A percentile compares a stretch with the other conserved stretches of the same genome.
phyloP scores from a whole-genome alignment of 2,329 filamentous ascomycete genomes.

The Venturia pyrina region DNA sequence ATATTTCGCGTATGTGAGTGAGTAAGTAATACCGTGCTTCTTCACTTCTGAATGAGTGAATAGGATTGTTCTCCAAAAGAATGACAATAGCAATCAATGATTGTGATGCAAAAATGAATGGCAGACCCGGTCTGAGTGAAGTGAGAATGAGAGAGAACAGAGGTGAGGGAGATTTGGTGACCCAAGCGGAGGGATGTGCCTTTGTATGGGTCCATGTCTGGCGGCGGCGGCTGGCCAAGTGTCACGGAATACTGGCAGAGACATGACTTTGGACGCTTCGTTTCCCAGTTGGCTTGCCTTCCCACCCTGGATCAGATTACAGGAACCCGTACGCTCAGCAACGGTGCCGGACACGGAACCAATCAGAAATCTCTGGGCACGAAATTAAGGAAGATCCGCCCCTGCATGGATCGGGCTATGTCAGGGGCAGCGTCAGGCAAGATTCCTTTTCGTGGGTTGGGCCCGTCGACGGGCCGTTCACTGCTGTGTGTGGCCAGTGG shows the following conservation, averaged over 20 bases:
- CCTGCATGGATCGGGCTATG: neutral
- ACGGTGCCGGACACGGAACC: neutral
- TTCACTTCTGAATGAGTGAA: constrained; percentile 6
- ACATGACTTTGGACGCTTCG: neutral
- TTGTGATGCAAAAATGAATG: neutral
- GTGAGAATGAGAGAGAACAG: neutral
- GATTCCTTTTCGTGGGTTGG: neutral
- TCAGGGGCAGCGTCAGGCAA: constrained; percentile 3
- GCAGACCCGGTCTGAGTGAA: constrained; percentile 4
- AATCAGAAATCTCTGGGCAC: neutral
- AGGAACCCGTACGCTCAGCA: neutral
- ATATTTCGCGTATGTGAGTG: neutral
- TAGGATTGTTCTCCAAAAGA: neutral
- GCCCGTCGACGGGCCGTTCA: neutral
- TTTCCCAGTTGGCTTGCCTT: constrained; percentile 1
- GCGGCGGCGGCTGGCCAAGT: neutral
- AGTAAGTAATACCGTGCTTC: neutral
- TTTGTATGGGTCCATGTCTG: neutral
- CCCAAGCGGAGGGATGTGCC: neutral
- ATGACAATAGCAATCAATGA: constrained; percentile 1
- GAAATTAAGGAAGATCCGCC: constrained; percentile 7
- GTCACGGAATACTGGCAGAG: neutral
- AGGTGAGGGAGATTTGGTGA: constrained; percentile 1
- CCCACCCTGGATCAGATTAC: neutral
- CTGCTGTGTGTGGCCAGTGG: neutral